Conservation (phyloP, 495 filamentous ascomycete genomes). For the Aspergillus funiculosus region DNA sequence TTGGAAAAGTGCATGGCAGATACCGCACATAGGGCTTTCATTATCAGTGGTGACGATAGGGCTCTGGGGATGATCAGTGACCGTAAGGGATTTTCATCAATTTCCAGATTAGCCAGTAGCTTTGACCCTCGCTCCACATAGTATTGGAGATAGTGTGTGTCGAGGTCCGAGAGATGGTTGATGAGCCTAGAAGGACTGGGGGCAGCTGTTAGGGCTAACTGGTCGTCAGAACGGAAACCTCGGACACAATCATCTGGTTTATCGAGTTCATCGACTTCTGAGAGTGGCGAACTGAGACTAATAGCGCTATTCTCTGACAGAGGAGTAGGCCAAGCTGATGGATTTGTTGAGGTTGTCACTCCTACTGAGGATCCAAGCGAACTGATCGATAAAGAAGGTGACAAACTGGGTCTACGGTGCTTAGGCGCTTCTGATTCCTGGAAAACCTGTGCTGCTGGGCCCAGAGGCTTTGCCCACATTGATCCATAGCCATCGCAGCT, state of each 20-base stretch:
- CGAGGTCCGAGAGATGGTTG: conserved; percentile 30
- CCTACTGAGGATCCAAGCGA: conserved; percentile 17
- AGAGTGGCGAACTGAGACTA: background rate
- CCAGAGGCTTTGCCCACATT: conserved; percentile 39
- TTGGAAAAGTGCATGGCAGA: conserved; percentile 42
- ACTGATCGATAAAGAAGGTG: conserved; percentile 18
- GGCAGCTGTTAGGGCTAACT: background rate
- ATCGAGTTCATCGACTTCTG: background rate
- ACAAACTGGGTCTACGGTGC: conserved; percentile 24
- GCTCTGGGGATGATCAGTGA: conserved; percentile 38
- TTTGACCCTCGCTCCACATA: conserved; percentile 38
- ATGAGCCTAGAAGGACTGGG: conserved; percentile 17
- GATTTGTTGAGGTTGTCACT: background rate
- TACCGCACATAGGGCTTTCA: conserved; percentile 41
- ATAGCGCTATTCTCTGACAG: conserved; percentile 1
- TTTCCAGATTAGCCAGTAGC: conserved; percentile 40
- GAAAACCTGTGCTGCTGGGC: conserved; percentile 32
- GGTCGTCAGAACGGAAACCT: background rate
- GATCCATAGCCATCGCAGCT: conserved; percentile 41
- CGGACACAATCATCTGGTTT: background rate
- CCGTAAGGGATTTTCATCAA: conserved; percentile 37
- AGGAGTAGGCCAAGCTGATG: conserved; percentile 1
- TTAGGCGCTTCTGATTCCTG: conserved; percentile 23
- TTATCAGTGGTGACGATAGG: conserved; percentile 37
- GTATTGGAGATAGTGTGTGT: conserved; percentile 43